Base-by-base conservation (phyloP, 371 early-diverging fungal species). In the Mucor mucedo region DNA sequence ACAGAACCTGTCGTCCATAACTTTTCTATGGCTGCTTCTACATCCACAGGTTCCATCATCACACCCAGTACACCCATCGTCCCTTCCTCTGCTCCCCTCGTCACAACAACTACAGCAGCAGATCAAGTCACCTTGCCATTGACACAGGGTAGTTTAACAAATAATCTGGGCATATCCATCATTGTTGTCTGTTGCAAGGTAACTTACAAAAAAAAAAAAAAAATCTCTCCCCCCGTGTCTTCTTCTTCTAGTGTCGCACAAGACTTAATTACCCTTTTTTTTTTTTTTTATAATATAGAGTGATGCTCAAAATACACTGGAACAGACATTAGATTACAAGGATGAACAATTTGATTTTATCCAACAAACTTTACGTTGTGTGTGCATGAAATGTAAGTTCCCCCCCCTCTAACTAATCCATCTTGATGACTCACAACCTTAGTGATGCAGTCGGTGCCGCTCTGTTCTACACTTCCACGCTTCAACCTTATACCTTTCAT, bases 341-440 rank as follows among this genome's bases (percentile, higher is more conserved):
- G 97, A 98, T 59, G 95, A 94, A 55, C 89, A 90, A 49, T 96
- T 98, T 74, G 98, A 97, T 73, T 96, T 89, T 76, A 94, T 98
- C 68, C 97, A 97, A 75, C 97, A 96, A 71, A 86, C 88, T 28
- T 79, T 98, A 50, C 90, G 98, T 53, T 91, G 95, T 32, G 77
- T 95, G 16, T 93, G 95, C 70, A 87, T 97, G 74, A 90, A 92
- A 83, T 95, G 95, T 95, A 85, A 85, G 49, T 50, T 42, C 33
- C 29, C 29, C 21, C 10, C 16, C 8, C n/a, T n/a, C n/a, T n/a
- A n/a, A n/a, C n/a, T n/a, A n/a, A n/a, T n/a, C n/a, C n/a, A n/a
- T n/a, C n/a, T n/a, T n/a, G 21, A 21, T 21, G 21, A 21, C 21
- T 21, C 21, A 21, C 21, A 21, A 21, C 21, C 21, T 21, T 21